These are phyloP conservation scores for Medicago truncatula DNA, from an alignment of 306 rosid species.

Conservation along the genomic window MtrunA17r5.0-ANR NC_053048.1:54016501-54017000, in stretches of 20 bases:
- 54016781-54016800: conserved; percentile 70
- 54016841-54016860: conserved; percentile 86
- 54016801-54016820: conserved; percentile 84
- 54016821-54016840: conserved; percentile 93
- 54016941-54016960: conserved; percentile 76
- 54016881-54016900: conserved; percentile 50
- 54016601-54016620: conserved; percentile 92
- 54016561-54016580: conserved; percentile 84
- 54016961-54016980: conserved; percentile 83
- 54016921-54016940: conserved; percentile 73
- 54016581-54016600: conserved; percentile 83
- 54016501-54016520: conserved; percentile 84
- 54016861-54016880: conserved; percentile 53
- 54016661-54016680: conserved; percentile 79
- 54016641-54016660: conserved; percentile 86
- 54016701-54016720: conserved; percentile 73
- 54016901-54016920: conserved; percentile 61
- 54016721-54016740: conserved; percentile 60
- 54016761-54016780: conserved; percentile 73
- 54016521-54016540: conserved; percentile 82
- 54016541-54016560: conserved; percentile 74
- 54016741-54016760: conserved; percentile 64
- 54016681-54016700: conserved; percentile 71
- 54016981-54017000: conserved; percentile 83
- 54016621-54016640: conserved; percentile 70